Evolutionary conservation across 2,329 filamentous ascomycete species (phyloP).

Genomic region (Trichoderma asperellum): DNA sequence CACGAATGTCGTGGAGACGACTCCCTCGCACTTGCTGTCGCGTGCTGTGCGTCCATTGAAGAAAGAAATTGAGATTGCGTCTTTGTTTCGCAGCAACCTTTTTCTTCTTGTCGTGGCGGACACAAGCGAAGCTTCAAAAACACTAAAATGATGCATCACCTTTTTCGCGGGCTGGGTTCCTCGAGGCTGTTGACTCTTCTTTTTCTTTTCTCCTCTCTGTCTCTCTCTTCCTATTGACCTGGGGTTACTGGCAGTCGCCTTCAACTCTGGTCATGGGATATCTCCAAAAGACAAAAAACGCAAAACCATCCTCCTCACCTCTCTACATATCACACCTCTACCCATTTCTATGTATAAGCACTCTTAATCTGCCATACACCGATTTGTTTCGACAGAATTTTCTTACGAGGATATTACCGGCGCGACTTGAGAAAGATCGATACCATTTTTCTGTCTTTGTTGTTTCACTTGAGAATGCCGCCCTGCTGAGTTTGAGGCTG

Average conservation of each 20-base stretch:
- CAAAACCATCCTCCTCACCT: conserved; percentile 23
- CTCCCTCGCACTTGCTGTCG: conserved; percentile 43
- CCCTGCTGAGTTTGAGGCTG: conserved; percentile 43
- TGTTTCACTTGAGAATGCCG: conserved; percentile 38
- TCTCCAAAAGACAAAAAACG: conserved; percentile 29
- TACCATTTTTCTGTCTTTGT: conserved; percentile 49
- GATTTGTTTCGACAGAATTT: conserved; percentile 47
- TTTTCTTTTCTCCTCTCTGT: background rate
- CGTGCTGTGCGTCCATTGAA: conserved; percentile 41
- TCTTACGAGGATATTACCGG: conserved; percentile 43
- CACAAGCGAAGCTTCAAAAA: conserved; percentile 45
- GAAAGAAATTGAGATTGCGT: conserved; percentile 38
- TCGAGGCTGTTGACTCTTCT: conserved; percentile 38
- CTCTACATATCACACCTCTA: conserved; percentile 30
- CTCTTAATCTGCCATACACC: conserved; percentile 50
- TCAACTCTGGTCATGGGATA: conserved; percentile 34
- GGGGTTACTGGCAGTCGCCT: conserved; percentile 36
- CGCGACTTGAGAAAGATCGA: conserved; percentile 51
- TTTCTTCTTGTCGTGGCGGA: conserved; percentile 53
- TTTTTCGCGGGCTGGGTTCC: conserved; percentile 46
- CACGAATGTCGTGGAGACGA: conserved; percentile 37
- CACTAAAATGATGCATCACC: conserved; percentile 47
- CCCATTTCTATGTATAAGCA: conserved; percentile 53
- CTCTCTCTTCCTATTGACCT: conserved; percentile 14
- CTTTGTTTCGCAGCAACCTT: conserved; percentile 43